Percentiles rank a stretch among this genome's conserved stretches.
phyloP scores from a whole-genome alignment of 805 yeast species.

The Candida ponderosae region DNA sequence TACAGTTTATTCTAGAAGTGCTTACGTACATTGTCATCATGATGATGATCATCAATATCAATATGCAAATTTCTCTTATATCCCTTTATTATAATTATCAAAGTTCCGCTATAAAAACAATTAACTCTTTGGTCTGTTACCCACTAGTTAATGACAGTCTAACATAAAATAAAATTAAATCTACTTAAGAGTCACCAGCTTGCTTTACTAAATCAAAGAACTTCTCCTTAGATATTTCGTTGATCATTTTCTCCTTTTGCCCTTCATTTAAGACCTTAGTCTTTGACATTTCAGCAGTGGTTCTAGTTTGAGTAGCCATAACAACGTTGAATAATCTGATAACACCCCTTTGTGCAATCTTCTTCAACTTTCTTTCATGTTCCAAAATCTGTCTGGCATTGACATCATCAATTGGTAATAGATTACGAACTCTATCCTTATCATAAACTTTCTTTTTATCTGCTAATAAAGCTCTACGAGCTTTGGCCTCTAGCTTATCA shows the following conservation, averaged over 20 bases:
- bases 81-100: too few species aligned
- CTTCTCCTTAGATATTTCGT: conserved; percentile 81
- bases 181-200: conserved; percentile 40
- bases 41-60: too few species aligned
- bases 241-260: conserved; percentile 52
- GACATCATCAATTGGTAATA: conserved; percentile 58
- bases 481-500: conserved; percentile 78
- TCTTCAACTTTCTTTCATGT: conserved; percentile 60
- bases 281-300: conserved; percentile 40
- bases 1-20: too few species aligned
- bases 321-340: conserved; percentile 80
- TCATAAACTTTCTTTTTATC: conserved; percentile 69
- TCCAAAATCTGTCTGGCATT: conserved; percentile 54
- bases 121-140: conserved; percentile 11
- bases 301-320: conserved; percentile 63
- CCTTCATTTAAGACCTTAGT: conserved; percentile 33
- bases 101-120: too few species aligned
- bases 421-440: conserved; percentile 56
- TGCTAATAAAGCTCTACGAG: conserved; percentile 55
- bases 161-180: background rate
- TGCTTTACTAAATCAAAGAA: conserved; percentile 83
- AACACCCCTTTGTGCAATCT: conserved; percentile 84
- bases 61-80: too few species aligned
- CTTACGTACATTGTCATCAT: too few species aligned
- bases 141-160: conserved; percentile 11